Conservation (phyloP, 2,329 filamentous ascomycete species). For the Xylariomycetidae sp. region DNA sequence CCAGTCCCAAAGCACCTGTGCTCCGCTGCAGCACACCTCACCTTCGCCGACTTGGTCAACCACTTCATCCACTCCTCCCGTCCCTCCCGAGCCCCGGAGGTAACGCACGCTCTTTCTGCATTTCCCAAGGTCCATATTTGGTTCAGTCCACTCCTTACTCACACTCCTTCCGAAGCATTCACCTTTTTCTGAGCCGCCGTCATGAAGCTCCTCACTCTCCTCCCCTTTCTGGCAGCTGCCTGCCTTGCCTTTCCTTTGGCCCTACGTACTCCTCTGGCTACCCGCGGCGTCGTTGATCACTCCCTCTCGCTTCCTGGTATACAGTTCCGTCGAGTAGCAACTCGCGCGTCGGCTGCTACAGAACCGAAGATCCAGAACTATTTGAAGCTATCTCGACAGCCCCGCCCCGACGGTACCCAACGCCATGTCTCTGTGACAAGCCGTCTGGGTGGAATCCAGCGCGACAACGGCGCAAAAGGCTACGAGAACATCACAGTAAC, state of each 20-base stretch:
- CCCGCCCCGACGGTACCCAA: conserved; percentile 1
- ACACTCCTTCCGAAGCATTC: neutral
- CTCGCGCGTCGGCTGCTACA: conserved; percentile 1
- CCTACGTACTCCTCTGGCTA: neutral
- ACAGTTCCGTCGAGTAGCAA: conserved; percentile 9
- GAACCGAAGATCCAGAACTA: conserved; percentile 10
- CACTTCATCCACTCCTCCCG: too few relatives aligned
- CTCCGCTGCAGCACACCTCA: too few relatives aligned
- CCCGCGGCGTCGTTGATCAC: conserved; percentile 1
- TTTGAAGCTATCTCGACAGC: conserved; percentile 4
- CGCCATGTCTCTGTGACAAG: conserved; percentile 19
- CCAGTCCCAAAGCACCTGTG: too few relatives aligned
- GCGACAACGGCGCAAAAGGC: conserved; percentile 16
- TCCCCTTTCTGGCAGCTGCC: conserved; percentile 4
- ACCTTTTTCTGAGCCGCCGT: neutral
- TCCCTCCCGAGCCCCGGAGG: too few relatives aligned
- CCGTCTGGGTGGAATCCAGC: conserved; percentile 24
- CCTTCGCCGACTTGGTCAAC: too few relatives aligned
- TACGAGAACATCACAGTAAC: conserved; percentile 29
- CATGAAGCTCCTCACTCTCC: conserved; percentile 6
- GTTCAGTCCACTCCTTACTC: neutral
- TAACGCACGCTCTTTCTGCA: too few relatives aligned
- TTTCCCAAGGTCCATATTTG: too few relatives aligned
- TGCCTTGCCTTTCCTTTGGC: conserved; percentile 5
- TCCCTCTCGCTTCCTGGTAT: conserved; percentile 13